phyloP scores from a whole-genome alignment of 1,139 yeast species.

The Hansenula anomala region DNA sequence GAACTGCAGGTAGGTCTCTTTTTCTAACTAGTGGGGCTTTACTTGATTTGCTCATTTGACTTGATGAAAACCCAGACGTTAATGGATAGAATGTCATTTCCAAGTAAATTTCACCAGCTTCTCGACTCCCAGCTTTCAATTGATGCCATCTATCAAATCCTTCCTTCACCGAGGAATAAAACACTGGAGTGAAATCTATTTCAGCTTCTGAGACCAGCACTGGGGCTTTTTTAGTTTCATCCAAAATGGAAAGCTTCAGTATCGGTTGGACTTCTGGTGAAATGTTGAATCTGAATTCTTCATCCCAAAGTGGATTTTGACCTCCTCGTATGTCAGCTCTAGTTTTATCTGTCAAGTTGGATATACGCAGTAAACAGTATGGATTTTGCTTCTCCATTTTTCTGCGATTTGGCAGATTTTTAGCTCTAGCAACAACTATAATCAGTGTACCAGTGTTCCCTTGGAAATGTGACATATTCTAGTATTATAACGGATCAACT shows the following conservation, averaged over 20 bases:
- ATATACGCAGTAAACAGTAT: slow-evolving; percentile 70
- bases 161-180: slow-evolving; percentile 57
- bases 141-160: slow-evolving; percentile 90
- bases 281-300: slow-evolving; percentile 62
- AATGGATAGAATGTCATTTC: slow-evolving; percentile 90
- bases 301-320: slow-evolving; percentile 84
- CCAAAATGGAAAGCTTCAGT: slow-evolving; percentile 71
- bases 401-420: slow-evolving; percentile 71
- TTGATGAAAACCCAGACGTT: slow-evolving; percentile 27
- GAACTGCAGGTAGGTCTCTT: slow-evolving; percentile 34
- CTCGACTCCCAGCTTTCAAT: slow-evolving; percentile 58
- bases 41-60: slow-evolving; percentile 4
- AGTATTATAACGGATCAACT: neutral
- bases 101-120: slow-evolving; percentile 84
- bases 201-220: slow-evolving; percentile 81
- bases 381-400: slow-evolving; percentile 86
- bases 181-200: slow-evolving; percentile 71
- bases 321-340: slow-evolving; percentile 75
- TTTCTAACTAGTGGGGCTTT: slow-evolving; percentile 19
- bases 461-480: slow-evolving; percentile 22
- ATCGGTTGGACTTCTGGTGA: slow-evolving; percentile 58
- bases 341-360: slow-evolving; percentile 71
- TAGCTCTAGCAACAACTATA: slow-evolving; percentile 38
- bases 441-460: slow-evolving; percentile 32
- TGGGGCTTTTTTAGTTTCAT: slow-evolving; percentile 83